Conservation (phyloP, 2,329 filamentous ascomycete species). For the Colletotrichum sojae region DNA sequence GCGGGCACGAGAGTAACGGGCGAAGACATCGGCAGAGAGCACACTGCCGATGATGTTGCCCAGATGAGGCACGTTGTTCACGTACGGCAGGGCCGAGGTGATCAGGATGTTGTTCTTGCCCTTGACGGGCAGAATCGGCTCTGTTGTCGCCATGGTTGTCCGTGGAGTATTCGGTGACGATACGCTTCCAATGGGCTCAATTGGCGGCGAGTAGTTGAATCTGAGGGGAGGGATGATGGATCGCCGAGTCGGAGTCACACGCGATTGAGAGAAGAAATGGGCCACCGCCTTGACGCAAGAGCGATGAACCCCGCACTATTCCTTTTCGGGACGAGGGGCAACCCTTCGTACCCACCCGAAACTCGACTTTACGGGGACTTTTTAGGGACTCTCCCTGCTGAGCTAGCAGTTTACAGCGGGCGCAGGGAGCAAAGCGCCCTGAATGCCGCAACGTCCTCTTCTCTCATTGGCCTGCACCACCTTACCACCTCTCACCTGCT, state of each 20-base stretch:
- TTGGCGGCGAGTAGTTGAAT: not conserved
- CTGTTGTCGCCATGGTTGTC: conserved; percentile 40
- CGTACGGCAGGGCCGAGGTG: conserved; percentile 90
- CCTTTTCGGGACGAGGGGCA: conserved; percentile 42
- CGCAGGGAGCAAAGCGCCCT: too few relatives aligned
- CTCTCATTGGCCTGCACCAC: too few relatives aligned
- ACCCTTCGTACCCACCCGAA: not conserved
- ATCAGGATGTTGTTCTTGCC: conserved; percentile 91
- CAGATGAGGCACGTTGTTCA: conserved; percentile 82
- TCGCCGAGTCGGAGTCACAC: not conserved
- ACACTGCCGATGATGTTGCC: conserved; percentile 92
- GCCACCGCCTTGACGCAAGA: conserved; percentile 16
- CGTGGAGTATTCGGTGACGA: not conserved
- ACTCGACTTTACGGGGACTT: not conserved
- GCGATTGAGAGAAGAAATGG: not conserved
- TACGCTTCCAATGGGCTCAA: conserved; percentile 8
- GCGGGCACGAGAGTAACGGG: conserved; percentile 84
- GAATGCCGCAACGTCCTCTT: too few relatives aligned
- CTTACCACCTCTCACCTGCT: too few relatives aligned
- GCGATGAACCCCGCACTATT: conserved; percentile 42
- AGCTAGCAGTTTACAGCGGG: too few relatives aligned
- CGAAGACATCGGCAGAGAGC: conserved; percentile 89
- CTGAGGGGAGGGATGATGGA: not conserved
- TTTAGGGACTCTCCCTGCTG: too few relatives aligned
- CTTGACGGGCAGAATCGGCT: conserved; percentile 73